phyloP scores from a whole-genome alignment of 2,329 filamentous ascomycete species.

The Fusarium sp. region DNA sequence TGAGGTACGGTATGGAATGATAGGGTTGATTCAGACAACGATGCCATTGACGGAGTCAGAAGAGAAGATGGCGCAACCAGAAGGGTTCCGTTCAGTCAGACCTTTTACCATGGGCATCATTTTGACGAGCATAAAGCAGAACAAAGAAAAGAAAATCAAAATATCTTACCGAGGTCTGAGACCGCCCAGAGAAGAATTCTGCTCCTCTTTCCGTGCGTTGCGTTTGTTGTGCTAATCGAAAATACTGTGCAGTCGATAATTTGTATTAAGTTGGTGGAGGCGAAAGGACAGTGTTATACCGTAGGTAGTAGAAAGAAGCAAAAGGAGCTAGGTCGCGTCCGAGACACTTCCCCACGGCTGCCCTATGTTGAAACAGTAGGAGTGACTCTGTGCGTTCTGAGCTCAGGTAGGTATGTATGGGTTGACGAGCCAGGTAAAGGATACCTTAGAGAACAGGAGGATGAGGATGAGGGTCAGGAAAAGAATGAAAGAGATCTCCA shows the following conservation, averaged over 20 bases:
- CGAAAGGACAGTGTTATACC: not conserved
- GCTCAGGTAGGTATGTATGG: not conserved
- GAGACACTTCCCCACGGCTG: constrained; percentile 4
- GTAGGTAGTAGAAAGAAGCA: not conserved
- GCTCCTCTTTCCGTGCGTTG: not conserved
- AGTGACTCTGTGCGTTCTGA: not conserved
- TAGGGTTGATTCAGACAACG: constrained; percentile 23
- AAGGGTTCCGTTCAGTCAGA: constrained; percentile 61
- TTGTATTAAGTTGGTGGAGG: not conserved
- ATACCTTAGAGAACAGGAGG: not conserved
- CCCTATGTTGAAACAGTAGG: not conserved
- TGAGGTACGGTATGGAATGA: constrained; percentile 18
- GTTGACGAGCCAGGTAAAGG: not conserved
- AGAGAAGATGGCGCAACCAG: constrained; percentile 55
- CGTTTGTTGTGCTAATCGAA: not conserved
- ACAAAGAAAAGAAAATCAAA: not conserved
- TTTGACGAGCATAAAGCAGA: constrained; percentile 32
- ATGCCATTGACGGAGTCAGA: constrained; percentile 20
- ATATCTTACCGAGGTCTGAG: constrained; percentile 26
- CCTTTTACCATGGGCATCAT: constrained; percentile 75
- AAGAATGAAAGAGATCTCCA: constrained; percentile 19
- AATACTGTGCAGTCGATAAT: not conserved
- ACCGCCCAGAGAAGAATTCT: not conserved
- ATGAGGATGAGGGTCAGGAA: not conserved
- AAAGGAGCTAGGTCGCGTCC: not conserved